Base-by-base conservation (phyloP, 1,139 yeast genomes). In the Taphrina flavorubra region DNA sequence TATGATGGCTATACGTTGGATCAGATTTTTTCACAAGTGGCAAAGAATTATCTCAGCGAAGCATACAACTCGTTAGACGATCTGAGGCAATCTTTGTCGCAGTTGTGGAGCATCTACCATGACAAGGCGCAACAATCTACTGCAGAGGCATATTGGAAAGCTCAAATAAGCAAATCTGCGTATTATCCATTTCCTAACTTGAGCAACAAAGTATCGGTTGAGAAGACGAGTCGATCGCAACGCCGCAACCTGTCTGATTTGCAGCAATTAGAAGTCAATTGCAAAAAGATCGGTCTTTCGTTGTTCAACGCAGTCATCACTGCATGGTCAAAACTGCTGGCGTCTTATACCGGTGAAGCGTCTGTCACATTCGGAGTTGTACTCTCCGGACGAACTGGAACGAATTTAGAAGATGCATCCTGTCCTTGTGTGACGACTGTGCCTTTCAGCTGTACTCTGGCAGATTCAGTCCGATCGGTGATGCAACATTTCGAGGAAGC, bases 381-480 rank as follows among this genome's bases (percentile, higher is more conserved):
- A 1, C 64, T 72, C 2, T 72, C 74, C 7, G 75, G 75, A 1
- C 57, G 70, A 25, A 62, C 68, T 4, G 71, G 69, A 1, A n/a
- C 71, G 8, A 69, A 49, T n/a, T 60, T 65, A 5, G 59, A 44
- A 3, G 36, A 51, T 14, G 51, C 68, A 6, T 42, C 71, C 11
- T 72, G 70, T 20, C 75, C 75, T 4, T 70, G 72, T 40, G 42
- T 73, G 10, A 65, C 72, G 6, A 73, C 75, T 6, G 65, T 72
- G n/a, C 75, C 75, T 18, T 59, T 68, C 39, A 25, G 65, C 13
- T 62, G 61, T 13, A 31, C 20, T 1, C 47, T 73, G 8, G 40
- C 51, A 5, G 74, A 71, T 16, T 56, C 66, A 6, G 71, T 69
- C 16, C 14, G 36, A 14, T 68, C 67, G 25, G 56, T 64, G 16